phyloP scores from a whole-genome alignment of 768 basidiomycete species.

The Trametopsis cervina region DNA sequence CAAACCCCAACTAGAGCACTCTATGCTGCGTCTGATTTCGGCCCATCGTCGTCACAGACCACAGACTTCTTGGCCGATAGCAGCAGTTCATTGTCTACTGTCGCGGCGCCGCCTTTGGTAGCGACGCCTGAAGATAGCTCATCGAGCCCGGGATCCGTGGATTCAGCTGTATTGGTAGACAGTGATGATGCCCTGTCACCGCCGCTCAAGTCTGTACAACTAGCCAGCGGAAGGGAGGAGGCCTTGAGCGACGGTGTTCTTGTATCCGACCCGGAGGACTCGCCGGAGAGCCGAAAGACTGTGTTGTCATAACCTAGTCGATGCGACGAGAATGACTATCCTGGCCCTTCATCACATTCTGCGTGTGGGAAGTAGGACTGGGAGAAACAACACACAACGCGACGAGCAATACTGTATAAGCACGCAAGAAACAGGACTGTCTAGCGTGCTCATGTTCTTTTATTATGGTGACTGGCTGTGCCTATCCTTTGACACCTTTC shows the following conservation, averaged over 20 bases:
- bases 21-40: not conserved
- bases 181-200: slow-evolving; percentile 11
- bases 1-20: not conserved
- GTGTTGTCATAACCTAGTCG: too few relatives aligned
- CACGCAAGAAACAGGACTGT: not conserved
- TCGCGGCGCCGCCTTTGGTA: not conserved
- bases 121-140: slow-evolving; percentile 1
- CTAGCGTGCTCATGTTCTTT: not conserved
- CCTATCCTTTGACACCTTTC: not conserved
- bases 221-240: slow-evolving; percentile 48
- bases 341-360: too few relatives aligned
- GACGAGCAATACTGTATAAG: not conserved
- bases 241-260: slow-evolving; percentile 25
- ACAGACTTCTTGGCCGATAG: slow-evolving; percentile 12
- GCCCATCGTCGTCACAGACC: slow-evolving; percentile 4
- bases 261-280: slow-evolving; percentile 30
- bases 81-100: slow-evolving; percentile 1
- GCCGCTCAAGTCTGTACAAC: slow-evolving; percentile 40
- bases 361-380: too few relatives aligned
- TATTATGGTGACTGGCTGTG: not conserved
- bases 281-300: too few relatives aligned
- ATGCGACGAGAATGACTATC: too few relatives aligned
- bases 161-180: slow-evolving; percentile 21
- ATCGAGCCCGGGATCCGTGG: slow-evolving; percentile 12
- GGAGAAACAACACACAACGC: not conserved